Conservation (phyloP, 208 protist species). For the Trichomonas vaginalis region DNA sequence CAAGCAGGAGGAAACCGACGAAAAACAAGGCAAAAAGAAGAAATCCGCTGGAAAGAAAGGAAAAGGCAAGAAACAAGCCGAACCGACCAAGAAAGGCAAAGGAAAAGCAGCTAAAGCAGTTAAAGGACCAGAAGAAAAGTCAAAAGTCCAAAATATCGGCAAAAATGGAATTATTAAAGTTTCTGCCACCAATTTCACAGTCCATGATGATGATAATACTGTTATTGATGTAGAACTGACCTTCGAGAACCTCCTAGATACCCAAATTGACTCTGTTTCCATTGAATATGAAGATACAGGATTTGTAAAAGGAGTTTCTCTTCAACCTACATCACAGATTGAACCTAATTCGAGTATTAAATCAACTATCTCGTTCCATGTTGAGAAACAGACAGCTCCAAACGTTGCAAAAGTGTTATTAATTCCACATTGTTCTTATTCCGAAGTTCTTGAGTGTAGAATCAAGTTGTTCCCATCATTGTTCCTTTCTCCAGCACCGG, state of each 20-base stretch:
- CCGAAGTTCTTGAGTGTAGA: background rate
- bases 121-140: background rate
- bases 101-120: background rate
- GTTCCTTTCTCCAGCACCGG: background rate
- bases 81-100: background rate
- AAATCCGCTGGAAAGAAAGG: background rate
- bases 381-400: background rate
- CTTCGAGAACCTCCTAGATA: too few relatives aligned
- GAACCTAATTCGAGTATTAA: background rate
- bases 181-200: background rate
- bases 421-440: background rate
- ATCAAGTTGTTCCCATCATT: background rate
- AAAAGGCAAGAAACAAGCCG: background rate
- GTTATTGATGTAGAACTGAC: background rate
- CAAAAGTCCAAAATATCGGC: background rate
- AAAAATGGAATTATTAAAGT: background rate
- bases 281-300: background rate
- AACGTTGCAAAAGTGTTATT: background rate
- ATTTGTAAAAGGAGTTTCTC: too few relatives aligned
- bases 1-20: background rate
- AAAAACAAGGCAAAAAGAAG: background rate
- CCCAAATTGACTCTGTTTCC: background rate
- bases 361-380: background rate
- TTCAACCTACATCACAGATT: background rate
- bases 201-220: background rate